A percentile compares a stretch with the other conserved stretches of the same genome.
These are phyloP conservation scores for Stachybotrys chlorohalonatus DNA, from an alignment of 2,329 filamentous ascomycete species.

Conservation along the genomic window DNA sequence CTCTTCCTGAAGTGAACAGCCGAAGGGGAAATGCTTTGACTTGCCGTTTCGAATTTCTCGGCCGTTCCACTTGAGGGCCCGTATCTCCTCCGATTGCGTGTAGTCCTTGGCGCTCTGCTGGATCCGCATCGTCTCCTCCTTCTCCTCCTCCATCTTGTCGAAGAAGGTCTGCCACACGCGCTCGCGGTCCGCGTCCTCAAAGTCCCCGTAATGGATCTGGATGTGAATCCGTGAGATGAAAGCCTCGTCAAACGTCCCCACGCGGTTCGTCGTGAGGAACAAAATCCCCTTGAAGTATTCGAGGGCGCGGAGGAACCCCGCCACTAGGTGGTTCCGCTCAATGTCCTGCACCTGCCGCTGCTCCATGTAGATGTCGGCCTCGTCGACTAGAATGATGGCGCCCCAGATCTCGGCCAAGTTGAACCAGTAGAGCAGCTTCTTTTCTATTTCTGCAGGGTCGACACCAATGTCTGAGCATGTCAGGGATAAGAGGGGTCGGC, in stretches of 20 bases:
- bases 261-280: conserved; percentile 18
- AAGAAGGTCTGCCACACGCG: conserved; percentile 14
- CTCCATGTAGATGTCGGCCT: conserved; percentile 15
- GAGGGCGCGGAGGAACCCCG: conserved; percentile 3
- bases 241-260: conserved; percentile 18
- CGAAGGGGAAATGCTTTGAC: neutral
- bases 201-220: conserved; percentile 14
- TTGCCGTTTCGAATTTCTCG: conserved; percentile 3
- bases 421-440: conserved; percentile 7
- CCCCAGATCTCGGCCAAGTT: conserved; percentile 14
- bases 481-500: conserved; percentile 4
- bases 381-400: conserved; percentile 18
- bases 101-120: conserved; percentile 1
- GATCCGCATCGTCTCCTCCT: conserved; percentile 2
- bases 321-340: conserved; percentile 3
- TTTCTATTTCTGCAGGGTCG: conserved; percentile 4
- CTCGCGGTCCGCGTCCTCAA: conserved; percentile 13
- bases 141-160: conserved; percentile 3
- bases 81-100: conserved; percentile 1
- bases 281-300: conserved; percentile 20
- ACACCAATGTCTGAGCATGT: conserved; percentile 11
- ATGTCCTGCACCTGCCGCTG: conserved; percentile 7
- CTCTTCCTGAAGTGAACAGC: neutral
- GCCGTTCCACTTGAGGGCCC: conserved; percentile 1
- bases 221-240: conserved; percentile 20